Evolutionary conservation across 169 alveolate species (phyloP), one percentile per base, ranked within the genome.

Genomic region (Ophryocystis elektroscirrha): DNA sequence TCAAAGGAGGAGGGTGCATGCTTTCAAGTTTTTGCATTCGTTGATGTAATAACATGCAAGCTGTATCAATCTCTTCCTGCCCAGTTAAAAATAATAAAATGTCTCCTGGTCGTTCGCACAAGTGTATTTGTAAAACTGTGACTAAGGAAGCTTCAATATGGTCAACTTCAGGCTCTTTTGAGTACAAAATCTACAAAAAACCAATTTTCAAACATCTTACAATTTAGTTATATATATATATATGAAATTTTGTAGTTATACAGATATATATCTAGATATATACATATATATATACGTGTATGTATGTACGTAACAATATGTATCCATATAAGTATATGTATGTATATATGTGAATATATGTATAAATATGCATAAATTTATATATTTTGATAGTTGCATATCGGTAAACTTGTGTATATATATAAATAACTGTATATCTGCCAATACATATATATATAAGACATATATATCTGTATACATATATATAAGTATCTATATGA

Each of bases 41-140:
- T 22, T 57, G 61, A 16, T 45, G 47, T 51, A 56, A 18, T 26
- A 23, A 7, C 0, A 29, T 4, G 46, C 96, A 85, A 2, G 98
- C 96, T 15, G 94, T 89, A 53, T 95, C 97, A 52, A 95, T 92
- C 70, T 95, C 98, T 61, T 92, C 99, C 61, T 90, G 93, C 0
- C 99, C 99, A 0, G 99, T 89, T 25, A 95, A 78, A 69, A 95
- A 95, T 7, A 95, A 82, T 49, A 94, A 56, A 20, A 92, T 90
- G 67, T 92, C 99, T 2, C 99, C 98, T 2, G 93, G 88, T 15
- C 88, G 93, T 59, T 90, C 96, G 63, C 82, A 75, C 28, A 88
- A 73, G 69, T 90, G 98, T 19, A 88, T 87, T 58, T 91, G 89
- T 63, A 88, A 65, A 15, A 91, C 97, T 5, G 98, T 90, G 29